Percentiles rank a stretch among this genome's conserved stretches.
Conservation (phyloP, 2,329 filamentous ascomycete species). For the Diaporthe eres region DNA sequence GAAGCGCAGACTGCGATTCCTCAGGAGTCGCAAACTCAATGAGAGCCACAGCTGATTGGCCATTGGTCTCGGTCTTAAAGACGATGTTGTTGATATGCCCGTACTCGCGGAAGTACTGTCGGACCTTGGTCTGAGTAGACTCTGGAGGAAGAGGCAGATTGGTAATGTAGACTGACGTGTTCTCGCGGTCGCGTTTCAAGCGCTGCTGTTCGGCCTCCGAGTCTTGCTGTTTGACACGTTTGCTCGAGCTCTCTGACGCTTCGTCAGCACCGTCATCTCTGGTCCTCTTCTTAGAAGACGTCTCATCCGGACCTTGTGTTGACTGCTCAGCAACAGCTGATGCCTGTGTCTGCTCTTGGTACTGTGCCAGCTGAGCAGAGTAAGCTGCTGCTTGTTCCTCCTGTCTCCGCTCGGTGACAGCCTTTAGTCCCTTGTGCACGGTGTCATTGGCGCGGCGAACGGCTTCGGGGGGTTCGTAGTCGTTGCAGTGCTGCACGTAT, state of each 20-base stretch:
- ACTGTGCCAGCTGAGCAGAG: conserved; percentile 61
- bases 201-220: conserved; percentile 51
- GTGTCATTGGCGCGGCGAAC: conserved; percentile 82
- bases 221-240: conserved; percentile 73
- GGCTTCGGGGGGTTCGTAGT: conserved; percentile 85
- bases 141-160: conserved; percentile 83
- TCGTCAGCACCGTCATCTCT: conserved; percentile 70
- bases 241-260: conserved; percentile 68
- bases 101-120: conserved; percentile 93
- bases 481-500: conserved; percentile 86
- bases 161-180: conserved; percentile 86
- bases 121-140: conserved; percentile 79
- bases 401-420: conserved; percentile 74
- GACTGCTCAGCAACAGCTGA: conserved; percentile 51
- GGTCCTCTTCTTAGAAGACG: conserved; percentile 77
- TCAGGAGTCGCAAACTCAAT: conserved; percentile 88
- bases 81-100: conserved; percentile 86
- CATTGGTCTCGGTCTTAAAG: conserved; percentile 73
- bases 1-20: conserved; percentile 84
- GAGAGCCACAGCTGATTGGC: conserved; percentile 76
- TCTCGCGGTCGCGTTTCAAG: conserved; percentile 88
- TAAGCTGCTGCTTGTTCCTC: conserved; percentile 74
- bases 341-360: conserved; percentile 50
- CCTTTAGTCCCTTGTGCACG: conserved; percentile 77
- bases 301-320: conserved; percentile 48